Evolutionary conservation across 768 basidiomycete species (phyloP), one percentile per base, ranked within the genome.

Genomic region (Neoboletus magnificus): DNA sequence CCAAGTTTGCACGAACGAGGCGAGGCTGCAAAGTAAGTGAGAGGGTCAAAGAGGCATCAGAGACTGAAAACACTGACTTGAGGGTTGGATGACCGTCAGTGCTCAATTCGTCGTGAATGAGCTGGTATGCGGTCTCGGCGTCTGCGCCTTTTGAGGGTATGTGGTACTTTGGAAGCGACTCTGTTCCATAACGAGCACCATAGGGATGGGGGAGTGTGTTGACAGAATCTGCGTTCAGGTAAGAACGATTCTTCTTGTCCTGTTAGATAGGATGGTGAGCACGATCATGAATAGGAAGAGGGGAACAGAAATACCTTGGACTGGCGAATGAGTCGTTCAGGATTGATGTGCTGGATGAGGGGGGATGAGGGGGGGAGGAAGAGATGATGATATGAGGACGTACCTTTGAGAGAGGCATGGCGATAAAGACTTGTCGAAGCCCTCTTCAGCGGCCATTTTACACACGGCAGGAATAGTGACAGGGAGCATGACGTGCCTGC

Each of bases 1-100:
- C 79, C 81, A 84, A 1, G 85, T 87, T 50, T 84, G 77, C 8
- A 87, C 86, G 58, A 87, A 86, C 18, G 83, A 83, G 0, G 85
- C 85, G 15, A 87, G 74, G 68, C 71, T 72, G 45, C 3, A 32
- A 33, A 36, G n/a, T 22, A 46, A 18, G 27, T 67, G 23, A 59
- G 44, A 51, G 22, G 11, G 20, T 18, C 41, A 3, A 48, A 29
- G 12, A 37, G 6, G 3, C 3, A 16, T 48, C 15, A 22, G 30
- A 8, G 18, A 35, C 5, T 13, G n/a, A 30, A 23, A 5, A 30
- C n/a, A 33, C 56, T 55, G 3, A 67, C 66, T 86, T 86, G 69
- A 84, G 79, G 30, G 74, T 70, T 12, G 83, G 81, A 29, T 74
- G 70, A 13, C 83, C 84, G 54, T 83, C 82, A 25, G 84, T 77